Percentiles rank a stretch among this genome's conserved stretches.
Conservation (phyloP, 2,329 filamentous ascomycete genomes). For the Cercospora nicotianae region DNA sequence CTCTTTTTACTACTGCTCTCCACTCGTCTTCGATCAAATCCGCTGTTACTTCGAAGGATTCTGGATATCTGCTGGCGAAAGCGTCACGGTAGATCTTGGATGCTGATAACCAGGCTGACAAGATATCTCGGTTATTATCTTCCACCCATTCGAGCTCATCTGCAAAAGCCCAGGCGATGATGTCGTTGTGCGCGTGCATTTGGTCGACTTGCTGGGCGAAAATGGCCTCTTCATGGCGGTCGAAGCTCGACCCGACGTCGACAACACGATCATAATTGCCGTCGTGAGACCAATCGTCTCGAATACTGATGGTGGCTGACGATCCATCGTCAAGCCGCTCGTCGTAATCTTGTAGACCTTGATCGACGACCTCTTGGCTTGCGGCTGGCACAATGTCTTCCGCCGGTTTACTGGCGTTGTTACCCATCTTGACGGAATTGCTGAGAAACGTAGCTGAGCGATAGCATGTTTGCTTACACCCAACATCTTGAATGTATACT, state of each 20-base stretch:
- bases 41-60: not conserved
- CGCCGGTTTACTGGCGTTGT: not conserved
- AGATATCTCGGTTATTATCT: not conserved
- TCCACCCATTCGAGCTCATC: not conserved
- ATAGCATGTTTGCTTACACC: not conserved
- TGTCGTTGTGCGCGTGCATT: not conserved
- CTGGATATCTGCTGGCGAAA: not conserved
- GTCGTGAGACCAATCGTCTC: not conserved
- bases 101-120: slow-evolving; percentile 6
- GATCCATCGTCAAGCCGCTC: not conserved
- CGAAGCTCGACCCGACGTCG: not conserved
- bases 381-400: not conserved
- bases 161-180: not conserved
- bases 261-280: not conserved
- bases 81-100: slow-evolving; percentile 1
- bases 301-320: not conserved
- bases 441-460: not conserved
- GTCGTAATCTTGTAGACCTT: not conserved
- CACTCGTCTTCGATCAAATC: not conserved
- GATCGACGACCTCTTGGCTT: not conserved
- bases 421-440: not conserved
- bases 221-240: not conserved
- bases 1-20: not conserved
- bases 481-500: not conserved
- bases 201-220: not conserved